Base-by-base conservation (phyloP, 306 rosid genomes). In the Astragalus membranaceus region DNA sequence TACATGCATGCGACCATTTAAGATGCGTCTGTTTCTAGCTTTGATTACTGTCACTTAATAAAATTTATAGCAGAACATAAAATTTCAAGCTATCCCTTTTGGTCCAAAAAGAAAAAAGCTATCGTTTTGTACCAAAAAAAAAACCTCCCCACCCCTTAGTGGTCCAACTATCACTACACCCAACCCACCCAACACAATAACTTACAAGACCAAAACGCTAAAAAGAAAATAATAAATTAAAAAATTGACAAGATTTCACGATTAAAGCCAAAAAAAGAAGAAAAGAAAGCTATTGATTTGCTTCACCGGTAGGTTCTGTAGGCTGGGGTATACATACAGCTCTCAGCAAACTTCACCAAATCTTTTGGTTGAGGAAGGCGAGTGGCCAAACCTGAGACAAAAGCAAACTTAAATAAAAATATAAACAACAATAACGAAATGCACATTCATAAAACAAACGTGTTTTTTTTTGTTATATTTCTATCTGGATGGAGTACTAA, bases 241-340 rank as follows among this genome's bases (percentile, higher is more conserved):
- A 78, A 60, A 63, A 43, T 12, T 70, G 79, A 54, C 68, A 64
- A 20, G 15, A 42, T 64, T 35, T 37, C n/a, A 55, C 17, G 10
- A 57, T 57, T 46, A 67, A 67, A 9, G 4, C 23, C 53, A 7
- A n/a, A 56, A 26, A 20, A 39, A 65, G 9, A 32, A 30, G 10
- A 64, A 70, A 20, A 23, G 9, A 49, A 35, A 20, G 32, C 69
- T 50, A 14, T 33, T 47, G 47, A 61, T 15, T 14, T 17, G 26
- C 32, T 73, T 86, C 90, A 94, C 74, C 96, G 89, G 84, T 91
- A 95, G 71, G 73, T 80, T 68, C 92, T 86, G 71, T 95, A 95
- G 62, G 85, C 46, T 11, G 99, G 97, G 69, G 88, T 86, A 82
- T 95, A 95, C 99, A 95, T 95, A 74, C 96, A 95, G 85, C 97